Evolutionary conservation across 148 eudicot genomes (phyloP), one percentile per base, ranked within the genome.

Genomic region (Rhododendron ferrugineum): DNA sequence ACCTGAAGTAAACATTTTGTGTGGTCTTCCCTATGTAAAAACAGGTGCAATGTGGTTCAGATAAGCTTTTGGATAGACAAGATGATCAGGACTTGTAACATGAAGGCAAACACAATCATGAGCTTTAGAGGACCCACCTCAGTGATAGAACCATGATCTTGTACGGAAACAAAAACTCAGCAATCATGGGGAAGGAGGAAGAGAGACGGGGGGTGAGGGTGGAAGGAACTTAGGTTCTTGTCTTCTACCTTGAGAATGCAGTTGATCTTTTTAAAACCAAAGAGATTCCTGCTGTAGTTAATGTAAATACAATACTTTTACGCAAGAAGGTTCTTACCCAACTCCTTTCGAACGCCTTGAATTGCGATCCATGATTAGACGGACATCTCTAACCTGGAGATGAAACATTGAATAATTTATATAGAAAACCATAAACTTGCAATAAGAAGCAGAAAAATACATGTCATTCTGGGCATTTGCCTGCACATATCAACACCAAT

Each of bases 331-430:
- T 16, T 88, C 98, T 84, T 92, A 97, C 99, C 99, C 99, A 88
- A 97, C 99, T 88, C 99, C 99, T 90, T 97, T 97, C 66, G 98
- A 97, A 44, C 99, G 90, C 86, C 98, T 94, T 86, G 98, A 93
- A 89, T 95, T 97, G 52, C 99, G 90, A 84, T 97, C 98, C 98
- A 95, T 97, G 85, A 97, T 97, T 30, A 97, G 91, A 82, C 95
- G 91, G 34, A 95, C 99, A 93, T 97, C 99, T 88, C 98, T 92
- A 72, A 97, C 99, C 99, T 97, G 89, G 76, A 86, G 30, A 83
- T n/a, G 47, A 72, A 64, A 52, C 75, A 36, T 28, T 56, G 22
- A 58, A 78, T 64, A 28, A n/a, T 23, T 75, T 18, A 75, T 36
- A 18, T 85, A 10, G 0, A 40, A 64, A 42, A 70, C 64, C 6